Conservation (phyloP, 805 yeast genomes). For the Lipomyces sp. region DNA sequence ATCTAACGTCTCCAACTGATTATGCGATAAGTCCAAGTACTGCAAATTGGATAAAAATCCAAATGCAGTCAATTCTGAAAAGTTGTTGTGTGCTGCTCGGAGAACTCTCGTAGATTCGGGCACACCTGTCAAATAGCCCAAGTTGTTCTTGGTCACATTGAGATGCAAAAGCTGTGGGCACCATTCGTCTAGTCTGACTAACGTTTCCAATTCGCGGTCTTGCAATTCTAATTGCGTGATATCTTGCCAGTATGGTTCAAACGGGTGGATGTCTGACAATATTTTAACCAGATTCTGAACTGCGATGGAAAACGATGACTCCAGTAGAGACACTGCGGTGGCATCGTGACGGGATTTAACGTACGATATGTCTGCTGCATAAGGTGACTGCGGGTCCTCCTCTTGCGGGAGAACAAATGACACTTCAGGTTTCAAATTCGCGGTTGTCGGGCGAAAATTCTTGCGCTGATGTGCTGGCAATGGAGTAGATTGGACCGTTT, state of each 20-base stretch:
- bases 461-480: not conserved
- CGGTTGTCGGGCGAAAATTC: not conserved
- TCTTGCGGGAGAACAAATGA: conserved; percentile 23
- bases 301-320: conserved; percentile 51
- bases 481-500: conserved; percentile 1
- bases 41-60: conserved; percentile 52
- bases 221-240: conserved; percentile 47
- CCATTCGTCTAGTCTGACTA: conserved; percentile 50
- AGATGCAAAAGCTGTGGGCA: conserved; percentile 51
- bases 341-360: conserved; percentile 43
- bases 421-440: conserved; percentile 25
- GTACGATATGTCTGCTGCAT: conserved; percentile 37
- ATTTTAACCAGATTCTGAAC: conserved; percentile 51
- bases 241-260: conserved; percentile 50
- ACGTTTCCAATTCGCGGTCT: conserved; percentile 47
- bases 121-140: conserved; percentile 53
- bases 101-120: conserved; percentile 50
- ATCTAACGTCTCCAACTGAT: conserved; percentile 47
- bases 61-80: conserved; percentile 53
- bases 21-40: conserved; percentile 49
- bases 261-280: conserved; percentile 49
- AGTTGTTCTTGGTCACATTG: conserved; percentile 50
- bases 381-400: conserved; percentile 7
- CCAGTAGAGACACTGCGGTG: conserved; percentile 49
- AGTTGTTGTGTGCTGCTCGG: conserved; percentile 47